Percentiles rank a stretch among this genome's conserved stretches.
phyloP scores from a whole-genome alignment of 1,284 basidiomycete species.

The Mycosarcoma mackinlayi region DNA sequence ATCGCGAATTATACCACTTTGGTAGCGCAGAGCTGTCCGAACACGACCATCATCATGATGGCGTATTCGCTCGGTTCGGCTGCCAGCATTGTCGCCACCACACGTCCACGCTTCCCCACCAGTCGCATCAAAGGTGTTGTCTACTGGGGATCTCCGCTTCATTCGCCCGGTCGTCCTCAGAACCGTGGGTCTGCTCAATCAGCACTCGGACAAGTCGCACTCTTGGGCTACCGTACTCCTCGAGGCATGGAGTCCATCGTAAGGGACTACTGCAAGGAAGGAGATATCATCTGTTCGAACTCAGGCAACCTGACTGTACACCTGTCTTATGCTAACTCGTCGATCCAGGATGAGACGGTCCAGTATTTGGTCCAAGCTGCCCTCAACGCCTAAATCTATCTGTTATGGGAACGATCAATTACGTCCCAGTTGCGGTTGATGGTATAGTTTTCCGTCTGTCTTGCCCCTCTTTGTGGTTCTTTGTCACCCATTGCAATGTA shows the following conservation, averaged over 20 bases:
- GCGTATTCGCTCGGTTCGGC: constrained; percentile 33
- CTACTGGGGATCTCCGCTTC: constrained; percentile 19
- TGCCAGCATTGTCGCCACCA: constrained; percentile 18
- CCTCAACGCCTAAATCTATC: constrained; percentile 7
- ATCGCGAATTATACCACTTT: constrained; percentile 28
- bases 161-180: constrained; percentile 15
- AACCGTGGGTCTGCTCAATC: constrained; percentile 18
- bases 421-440: too few species aligned
- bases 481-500: too few species aligned
- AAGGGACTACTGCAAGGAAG: constrained; percentile 17
- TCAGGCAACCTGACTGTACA: constrained; percentile 13
- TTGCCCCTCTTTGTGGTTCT: too few species aligned
- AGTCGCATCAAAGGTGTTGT: constrained; percentile 12
- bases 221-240: constrained; percentile 25
- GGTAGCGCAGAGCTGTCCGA: constrained; percentile 26
- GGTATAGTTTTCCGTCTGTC: too few species aligned
- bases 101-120: constrained; percentile 22
- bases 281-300: constrained; percentile 18
- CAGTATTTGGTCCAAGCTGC: constrained; percentile 23
- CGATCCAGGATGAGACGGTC: constrained; percentile 21
- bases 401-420: too few species aligned
- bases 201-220: constrained; percentile 14
- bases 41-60: constrained; percentile 39
- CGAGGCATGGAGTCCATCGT: constrained; percentile 24
- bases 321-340: constrained; percentile 24